phyloP scores from a whole-genome alignment of 2,329 filamentous ascomycete species.

The Cyphellophora attinorum region DNA sequence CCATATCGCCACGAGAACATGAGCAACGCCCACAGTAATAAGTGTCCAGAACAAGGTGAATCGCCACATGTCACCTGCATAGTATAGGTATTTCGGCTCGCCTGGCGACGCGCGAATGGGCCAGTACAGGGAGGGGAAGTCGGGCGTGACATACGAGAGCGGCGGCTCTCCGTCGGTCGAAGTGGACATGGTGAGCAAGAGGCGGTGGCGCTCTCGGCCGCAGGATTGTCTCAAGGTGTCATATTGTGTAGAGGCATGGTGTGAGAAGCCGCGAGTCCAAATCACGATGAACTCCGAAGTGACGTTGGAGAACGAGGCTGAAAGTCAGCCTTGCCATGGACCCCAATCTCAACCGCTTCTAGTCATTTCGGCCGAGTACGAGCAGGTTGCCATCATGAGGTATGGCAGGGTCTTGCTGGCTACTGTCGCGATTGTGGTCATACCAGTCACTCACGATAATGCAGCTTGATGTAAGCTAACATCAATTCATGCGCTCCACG shows the following conservation, averaged over 20 bases:
- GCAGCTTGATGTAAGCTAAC: too few species aligned
- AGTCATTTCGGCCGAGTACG: too few species aligned
- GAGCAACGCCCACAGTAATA: conserved; percentile 65
- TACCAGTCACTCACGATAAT: too few species aligned
- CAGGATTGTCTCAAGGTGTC: not conserved
- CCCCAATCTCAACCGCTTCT: too few species aligned
- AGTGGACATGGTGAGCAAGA: conserved; percentile 9
- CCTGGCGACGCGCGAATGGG: conserved; percentile 49
- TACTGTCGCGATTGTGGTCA: too few species aligned
- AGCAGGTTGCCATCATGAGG: too few species aligned
- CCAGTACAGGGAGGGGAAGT: conserved; percentile 77
- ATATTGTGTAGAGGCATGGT: not conserved
- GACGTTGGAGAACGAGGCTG: conserved; percentile 1
- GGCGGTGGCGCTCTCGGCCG: not conserved
- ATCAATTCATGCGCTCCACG: too few species aligned
- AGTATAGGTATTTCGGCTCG: conserved; percentile 58
- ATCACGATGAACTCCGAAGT: not conserved
- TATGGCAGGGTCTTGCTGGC: too few species aligned
- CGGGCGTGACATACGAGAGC: conserved; percentile 51
- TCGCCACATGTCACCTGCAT: conserved; percentile 69
- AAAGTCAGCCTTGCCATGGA: not conserved
- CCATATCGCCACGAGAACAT: conserved; percentile 61
- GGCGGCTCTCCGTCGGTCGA: conserved; percentile 11
- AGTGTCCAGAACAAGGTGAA: conserved; percentile 84
- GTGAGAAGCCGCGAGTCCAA: not conserved